A percentile compares a stretch with the other conserved stretches of the same genome.
phyloP scores from a whole-genome alignment of 2,329 filamentous ascomycete species.

The Shiraia bambusicola region DNA sequence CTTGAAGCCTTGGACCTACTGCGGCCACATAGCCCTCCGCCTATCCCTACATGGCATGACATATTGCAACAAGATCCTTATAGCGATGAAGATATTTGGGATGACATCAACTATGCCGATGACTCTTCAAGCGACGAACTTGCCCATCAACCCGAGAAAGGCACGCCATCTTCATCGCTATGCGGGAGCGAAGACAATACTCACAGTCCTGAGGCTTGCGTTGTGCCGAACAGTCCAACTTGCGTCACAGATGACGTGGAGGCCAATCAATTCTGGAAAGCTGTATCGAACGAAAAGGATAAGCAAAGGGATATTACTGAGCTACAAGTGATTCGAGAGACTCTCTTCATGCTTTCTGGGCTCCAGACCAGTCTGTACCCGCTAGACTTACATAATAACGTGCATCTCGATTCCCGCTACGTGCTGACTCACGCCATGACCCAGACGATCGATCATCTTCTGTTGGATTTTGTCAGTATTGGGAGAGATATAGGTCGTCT shows the following conservation, averaged over 20 bases:
- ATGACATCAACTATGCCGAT: conserved; percentile 64
- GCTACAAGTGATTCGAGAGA: conserved; percentile 72
- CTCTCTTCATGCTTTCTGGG: conserved; percentile 82
- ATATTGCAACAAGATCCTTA: conserved; percentile 76
- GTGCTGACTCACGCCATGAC: conserved; percentile 42
- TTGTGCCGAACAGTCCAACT: conserved; percentile 31
- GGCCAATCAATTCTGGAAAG: conserved; percentile 53
- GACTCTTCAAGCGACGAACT: conserved; percentile 66
- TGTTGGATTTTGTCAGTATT: conserved; percentile 50
- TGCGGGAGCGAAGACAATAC: conserved; percentile 44
- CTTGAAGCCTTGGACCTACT: conserved; percentile 64
- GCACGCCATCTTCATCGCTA: conserved; percentile 34
- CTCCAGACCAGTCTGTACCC: conserved; percentile 71
- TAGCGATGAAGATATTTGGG: conserved; percentile 69
- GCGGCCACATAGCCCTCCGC: conserved; percentile 49
- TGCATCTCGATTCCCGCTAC: conserved; percentile 43
- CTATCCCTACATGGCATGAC: conserved; percentile 72
- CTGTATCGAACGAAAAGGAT: conserved; percentile 8
- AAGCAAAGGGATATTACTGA: conserved; percentile 59
- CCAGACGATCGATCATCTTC: conserved; percentile 39
- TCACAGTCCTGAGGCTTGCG: conserved; percentile 34
- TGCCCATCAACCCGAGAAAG: conserved; percentile 28
- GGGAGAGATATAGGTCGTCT: conserved; percentile 53
- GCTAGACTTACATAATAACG: conserved; percentile 34
- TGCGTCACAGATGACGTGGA: conserved; percentile 47